Evolutionary conservation across 352 stramenopile species (phyloP), one percentile per base, ranked within the genome.

Genomic region (Phytophthora rubi): DNA sequence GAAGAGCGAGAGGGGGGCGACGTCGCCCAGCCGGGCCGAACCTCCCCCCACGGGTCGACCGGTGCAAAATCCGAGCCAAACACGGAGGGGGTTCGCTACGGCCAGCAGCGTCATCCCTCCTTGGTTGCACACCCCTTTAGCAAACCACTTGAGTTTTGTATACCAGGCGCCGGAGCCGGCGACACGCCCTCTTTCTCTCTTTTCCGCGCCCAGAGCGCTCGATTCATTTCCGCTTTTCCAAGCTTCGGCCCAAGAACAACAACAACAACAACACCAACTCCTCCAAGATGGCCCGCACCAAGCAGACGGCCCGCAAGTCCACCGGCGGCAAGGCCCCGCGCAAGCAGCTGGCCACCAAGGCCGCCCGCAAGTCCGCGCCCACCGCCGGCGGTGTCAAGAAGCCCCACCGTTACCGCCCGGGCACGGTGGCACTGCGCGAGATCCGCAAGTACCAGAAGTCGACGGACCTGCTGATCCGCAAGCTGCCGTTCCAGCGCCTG

Each of bases 251-350:
- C 57, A 71, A 53, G 45, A 62, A 66, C 39, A 68, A 51, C 23
- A 59, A 6, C 32, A 53, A 47, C 16, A 18, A 47, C 49, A 8
- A 68, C 12, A 15, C 6, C 7, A 45, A 62, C 44, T 12, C 56
- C 58, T 16, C 5, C 53, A 65, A 79, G 30, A 98, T 99, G 93
- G 95, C 96, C 58, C 92, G 96, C 86, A 98, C 96, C 73, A 98
- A 99, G 85, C 95, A 99, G 80, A 99, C 95, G 44, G 95, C 96
- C n/a, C 92, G 96, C 78, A 99, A 99, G 81, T 98, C 92, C 55
- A 91, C 95, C 48, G 94, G 94, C 56, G 94, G 94, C 76, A 98
- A 98, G 85, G 94, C 94, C 12, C 94, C 94, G 23, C 89, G 94
- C 65, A 98, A 98, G 89, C 94, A 98, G 80, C 77, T 98, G 18